phyloP scores from a whole-genome alignment of 108 stramenopile genomes.

The Conticribra weissflogii region DNA sequence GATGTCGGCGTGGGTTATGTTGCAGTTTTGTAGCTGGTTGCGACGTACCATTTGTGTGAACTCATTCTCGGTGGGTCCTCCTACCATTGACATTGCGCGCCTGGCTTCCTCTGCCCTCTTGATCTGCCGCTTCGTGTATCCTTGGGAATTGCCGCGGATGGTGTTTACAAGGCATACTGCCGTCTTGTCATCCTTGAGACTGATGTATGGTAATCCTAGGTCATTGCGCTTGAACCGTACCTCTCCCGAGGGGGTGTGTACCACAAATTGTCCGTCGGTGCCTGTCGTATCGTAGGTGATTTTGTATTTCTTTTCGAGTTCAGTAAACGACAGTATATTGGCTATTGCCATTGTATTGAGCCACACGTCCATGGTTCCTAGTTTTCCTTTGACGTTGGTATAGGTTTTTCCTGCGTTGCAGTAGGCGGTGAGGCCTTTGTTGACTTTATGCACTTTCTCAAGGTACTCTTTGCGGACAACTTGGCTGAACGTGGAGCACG shows the following conservation, averaged over 20 bases:
- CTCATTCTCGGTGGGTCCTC: no score
- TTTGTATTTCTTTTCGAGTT: not conserved
- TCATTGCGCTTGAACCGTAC: slow-evolving; percentile 14
- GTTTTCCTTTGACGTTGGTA: no score
- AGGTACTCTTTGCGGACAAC: no score
- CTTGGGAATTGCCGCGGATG: slow-evolving; percentile 19
- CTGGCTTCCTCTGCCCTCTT: slow-evolving; percentile 14
- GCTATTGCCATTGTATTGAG: slow-evolving; percentile 19
- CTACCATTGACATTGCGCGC: slow-evolving; percentile 22
- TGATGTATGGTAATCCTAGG: no score
- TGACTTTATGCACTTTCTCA: no score
- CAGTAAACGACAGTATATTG: no score
- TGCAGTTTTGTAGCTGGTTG: slow-evolving; percentile 28
- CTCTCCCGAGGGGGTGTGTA: slow-evolving; percentile 16
- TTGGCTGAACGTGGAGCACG: no score
- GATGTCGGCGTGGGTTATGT: slow-evolving; percentile 18
- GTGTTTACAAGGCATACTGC: slow-evolving; percentile 15
- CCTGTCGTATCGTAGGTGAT: slow-evolving; percentile 21
- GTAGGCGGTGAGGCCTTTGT: slow-evolving; percentile 2
- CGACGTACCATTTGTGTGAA: slow-evolving; percentile 27
- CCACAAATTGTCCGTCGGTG: slow-evolving; percentile 4
- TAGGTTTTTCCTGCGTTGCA: no score
- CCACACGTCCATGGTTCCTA: slow-evolving; percentile 18
- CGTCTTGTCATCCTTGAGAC: slow-evolving; percentile 4
- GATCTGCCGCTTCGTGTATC: slow-evolving; percentile 34